phyloP scores from a whole-genome alignment of 192 early-diverging fungal species.

The Backusella luteola region DNA sequence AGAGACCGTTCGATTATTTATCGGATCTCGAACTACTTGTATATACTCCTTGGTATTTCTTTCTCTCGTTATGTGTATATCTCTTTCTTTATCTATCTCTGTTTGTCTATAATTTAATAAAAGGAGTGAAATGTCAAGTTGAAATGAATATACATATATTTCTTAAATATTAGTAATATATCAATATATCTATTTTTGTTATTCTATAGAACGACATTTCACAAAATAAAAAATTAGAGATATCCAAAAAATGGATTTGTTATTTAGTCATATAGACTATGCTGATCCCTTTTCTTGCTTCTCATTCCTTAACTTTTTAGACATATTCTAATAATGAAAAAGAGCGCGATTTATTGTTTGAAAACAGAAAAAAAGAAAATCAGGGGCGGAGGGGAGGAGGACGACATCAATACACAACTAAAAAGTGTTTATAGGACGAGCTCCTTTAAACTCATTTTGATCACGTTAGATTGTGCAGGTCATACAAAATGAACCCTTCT shows the following conservation, averaged over 20 bases:
- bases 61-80: background rate
- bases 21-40: background rate
- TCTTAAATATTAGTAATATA: background rate
- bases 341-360: slow-evolving; percentile 1
- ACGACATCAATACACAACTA: background rate
- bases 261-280: background rate
- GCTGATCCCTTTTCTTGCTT: background rate
- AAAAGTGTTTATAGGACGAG: background rate
- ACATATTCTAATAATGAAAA: slow-evolving; percentile 6
- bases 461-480: background rate
- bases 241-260: background rate
- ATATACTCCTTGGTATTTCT: background rate
- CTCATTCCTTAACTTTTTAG: background rate
- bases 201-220: background rate
- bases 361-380: background rate
- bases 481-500: background rate
- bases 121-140: background rate
- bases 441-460: background rate
- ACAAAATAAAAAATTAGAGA: background rate
- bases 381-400: background rate
- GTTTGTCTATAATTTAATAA: background rate
- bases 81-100: background rate
- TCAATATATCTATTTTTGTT: background rate
- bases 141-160: background rate
- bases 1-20: background rate